Evolutionary conservation across 768 basidiomycete species (phyloP).

Genomic region (Suillus alpinus): DNA sequence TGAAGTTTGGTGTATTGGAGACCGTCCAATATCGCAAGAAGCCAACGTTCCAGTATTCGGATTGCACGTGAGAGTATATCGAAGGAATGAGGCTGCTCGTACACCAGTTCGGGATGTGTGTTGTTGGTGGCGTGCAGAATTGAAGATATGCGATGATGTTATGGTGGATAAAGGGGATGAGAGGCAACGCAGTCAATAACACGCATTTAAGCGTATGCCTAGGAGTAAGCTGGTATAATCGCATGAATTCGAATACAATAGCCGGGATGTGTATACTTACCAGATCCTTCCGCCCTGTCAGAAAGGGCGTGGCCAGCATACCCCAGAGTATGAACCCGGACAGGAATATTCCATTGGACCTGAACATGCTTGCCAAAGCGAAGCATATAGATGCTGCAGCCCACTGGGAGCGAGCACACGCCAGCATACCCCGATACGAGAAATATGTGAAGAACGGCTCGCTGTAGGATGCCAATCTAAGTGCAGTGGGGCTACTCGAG

Average conservation of each 20-base stretch:
- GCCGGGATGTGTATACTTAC: constrained; percentile 15
- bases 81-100: constrained; percentile 46
- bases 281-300: constrained; percentile 33
- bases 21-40: constrained; percentile 84
- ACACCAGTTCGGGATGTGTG: constrained; percentile 61
- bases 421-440: constrained; percentile 55
- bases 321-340: constrained; percentile 81
- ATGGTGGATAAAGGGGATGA: constrained; percentile 69
- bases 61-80: constrained; percentile 81
- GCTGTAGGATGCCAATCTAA: constrained; percentile 69
- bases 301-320: constrained; percentile 52
- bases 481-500: constrained; percentile 74
- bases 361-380: constrained; percentile 59
- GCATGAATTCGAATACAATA: background rate
- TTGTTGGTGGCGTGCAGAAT: constrained; percentile 53
- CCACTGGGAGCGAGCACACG: constrained; percentile 42
- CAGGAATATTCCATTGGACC: constrained; percentile 77
- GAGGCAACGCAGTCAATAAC: constrained; percentile 43
- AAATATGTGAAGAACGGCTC: constrained; percentile 86
- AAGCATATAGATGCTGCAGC: constrained; percentile 58
- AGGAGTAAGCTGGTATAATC: constrained; percentile 32
- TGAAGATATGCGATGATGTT: constrained; percentile 61
- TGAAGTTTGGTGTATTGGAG: constrained; percentile 84
- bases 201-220: constrained; percentile 33
- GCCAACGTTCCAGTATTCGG: constrained; percentile 83